Conservation (phyloP, 1,284 basidiomycete species). For the Leccinum subatratum region DNA sequence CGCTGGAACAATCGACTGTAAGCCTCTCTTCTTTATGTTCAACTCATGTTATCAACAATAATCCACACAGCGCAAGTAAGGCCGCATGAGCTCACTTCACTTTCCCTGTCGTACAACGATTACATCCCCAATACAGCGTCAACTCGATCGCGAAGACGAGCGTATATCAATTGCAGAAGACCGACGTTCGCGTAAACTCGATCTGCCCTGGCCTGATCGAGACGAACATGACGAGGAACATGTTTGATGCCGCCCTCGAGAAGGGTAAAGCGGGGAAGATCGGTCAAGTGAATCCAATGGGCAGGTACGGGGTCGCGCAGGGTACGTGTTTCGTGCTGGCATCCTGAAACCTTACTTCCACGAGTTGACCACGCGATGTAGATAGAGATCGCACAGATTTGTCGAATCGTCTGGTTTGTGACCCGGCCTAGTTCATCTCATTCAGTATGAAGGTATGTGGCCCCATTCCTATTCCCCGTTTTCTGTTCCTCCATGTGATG, state of each 20-base stretch:
- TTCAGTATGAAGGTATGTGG: constrained; percentile 59
- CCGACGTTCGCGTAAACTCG: constrained; percentile 85
- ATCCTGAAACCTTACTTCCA: constrained; percentile 12
- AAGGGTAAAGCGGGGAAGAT: constrained; percentile 72
- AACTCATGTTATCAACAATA: constrained; percentile 13
- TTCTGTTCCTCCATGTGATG: constrained; percentile 15
- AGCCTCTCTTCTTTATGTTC: constrained; percentile 27
- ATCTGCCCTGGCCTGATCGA: constrained; percentile 91
- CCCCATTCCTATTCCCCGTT: constrained; percentile 1
- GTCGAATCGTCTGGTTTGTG: constrained; percentile 14
- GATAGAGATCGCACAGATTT: constrained; percentile 70
- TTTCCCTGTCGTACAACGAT: constrained; percentile 7
- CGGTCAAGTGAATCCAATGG: constrained; percentile 82
- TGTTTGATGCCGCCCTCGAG: constrained; percentile 74
- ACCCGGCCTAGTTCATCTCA: constrained; percentile 61
- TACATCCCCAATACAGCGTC: constrained; percentile 45
- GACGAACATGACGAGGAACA: constrained; percentile 75
- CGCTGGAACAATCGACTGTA: constrained; percentile 82
- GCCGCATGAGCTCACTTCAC: constrained; percentile 60
- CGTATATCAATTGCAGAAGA: constrained; percentile 73
- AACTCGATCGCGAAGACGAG: constrained; percentile 82
- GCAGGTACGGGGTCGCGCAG: constrained; percentile 74
- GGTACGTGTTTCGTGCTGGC: constrained; percentile 41
- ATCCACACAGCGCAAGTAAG: constrained; percentile 81
- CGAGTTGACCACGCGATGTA: constrained; percentile 31